A percentile compares a stretch with the other conserved stretches of the same genome.
These are phyloP conservation scores for Aspergillus carlsbadensis DNA, from an alignment of 495 filamentous ascomycete species.

Conservation along the genomic window DNA sequence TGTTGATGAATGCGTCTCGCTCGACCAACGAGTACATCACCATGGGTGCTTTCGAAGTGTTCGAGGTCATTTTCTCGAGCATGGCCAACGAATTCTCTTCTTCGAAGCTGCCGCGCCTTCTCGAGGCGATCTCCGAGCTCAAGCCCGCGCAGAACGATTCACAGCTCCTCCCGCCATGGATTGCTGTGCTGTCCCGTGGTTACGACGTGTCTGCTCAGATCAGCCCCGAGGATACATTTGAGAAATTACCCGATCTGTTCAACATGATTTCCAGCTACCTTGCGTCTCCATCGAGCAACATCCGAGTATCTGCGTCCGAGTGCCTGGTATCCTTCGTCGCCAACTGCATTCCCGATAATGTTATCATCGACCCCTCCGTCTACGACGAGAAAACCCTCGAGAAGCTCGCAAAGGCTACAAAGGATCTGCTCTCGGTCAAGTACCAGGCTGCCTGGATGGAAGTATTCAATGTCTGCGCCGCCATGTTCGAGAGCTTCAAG, in stretches of 20 bases:
- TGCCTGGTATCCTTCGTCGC: conserved; percentile 88
- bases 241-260: conserved; percentile 81
- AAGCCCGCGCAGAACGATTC: conserved; percentile 88
- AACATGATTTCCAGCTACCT: conserved; percentile 73
- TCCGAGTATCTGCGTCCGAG: conserved; percentile 89
- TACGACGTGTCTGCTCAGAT: conserved; percentile 92
- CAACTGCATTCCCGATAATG: conserved; percentile 77
- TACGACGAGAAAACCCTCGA: conserved; percentile 83
- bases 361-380: conserved; percentile 81
- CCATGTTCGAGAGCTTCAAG: conserved; percentile 79
- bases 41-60: conserved; percentile 93
- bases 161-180: conserved; percentile 91
- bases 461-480: conserved; percentile 85
- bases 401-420: conserved; percentile 65
- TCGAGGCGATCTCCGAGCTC: conserved; percentile 85
- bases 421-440: conserved; percentile 76
- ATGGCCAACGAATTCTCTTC: conserved; percentile 85
- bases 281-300: conserved; percentile 83
- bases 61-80: conserved; percentile 90
- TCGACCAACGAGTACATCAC: conserved; percentile 92
- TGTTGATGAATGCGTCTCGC: conserved; percentile 81
- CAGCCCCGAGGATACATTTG: conserved; percentile 80
- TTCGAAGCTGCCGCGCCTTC: conserved; percentile 80
- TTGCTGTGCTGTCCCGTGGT: conserved; percentile 88
- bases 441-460: conserved; percentile 95